Base-by-base conservation (phyloP, 768 basidiomycete genomes). In the Suillus subalutaceus region DNA sequence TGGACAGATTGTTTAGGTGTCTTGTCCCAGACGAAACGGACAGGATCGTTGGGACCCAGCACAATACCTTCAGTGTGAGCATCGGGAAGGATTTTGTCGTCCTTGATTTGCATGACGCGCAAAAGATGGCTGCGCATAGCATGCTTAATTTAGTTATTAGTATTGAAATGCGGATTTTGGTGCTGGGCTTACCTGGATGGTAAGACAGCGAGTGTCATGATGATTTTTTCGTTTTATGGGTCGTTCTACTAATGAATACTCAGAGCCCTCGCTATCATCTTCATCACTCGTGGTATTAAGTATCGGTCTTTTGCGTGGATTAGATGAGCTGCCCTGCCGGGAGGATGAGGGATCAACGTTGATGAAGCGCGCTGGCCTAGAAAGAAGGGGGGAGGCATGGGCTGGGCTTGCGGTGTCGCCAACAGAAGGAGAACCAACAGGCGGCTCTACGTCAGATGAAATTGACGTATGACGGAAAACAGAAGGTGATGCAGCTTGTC, bases 21-120 rank as follows among this genome's bases (percentile, higher is more conserved):
- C 74, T 90, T 91, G 67, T 89, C 87, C 91, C 91, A 93, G 5
- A 91, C 88, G 68, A 92, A 92, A 23, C 91, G 88, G 16, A 92
- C 80, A 1, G 90, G 85, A n/a, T 88, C 83, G 26, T 80, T 73
- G 13, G 79, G 71, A 3, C 76, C 79, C 1, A 88, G 70, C 4
- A 77, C 70, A 13, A 74, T 78, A 18, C 86, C 88, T 71, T 92
- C 90, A 12, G 71, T 69, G 70, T 90, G 86, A 62, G 84, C 86
- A 64, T 86, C 85, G 0, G 91, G 91, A 9, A 92, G 78, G 1
- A 83, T 72, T 66, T 86, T 85, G 69, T 87, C 89, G 44, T 74
- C 81, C 8, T 83, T 79, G 6, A 90, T 65, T 23, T 81, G 77
- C 88, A 93, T 90, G 61, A 84, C 74, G 48, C 79, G 83, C 57